These are phyloP conservation scores for Cystobasidium sp. DNA, from an alignment of 1,284 basidiomycete genomes.

Conservation along the genomic window DNA sequence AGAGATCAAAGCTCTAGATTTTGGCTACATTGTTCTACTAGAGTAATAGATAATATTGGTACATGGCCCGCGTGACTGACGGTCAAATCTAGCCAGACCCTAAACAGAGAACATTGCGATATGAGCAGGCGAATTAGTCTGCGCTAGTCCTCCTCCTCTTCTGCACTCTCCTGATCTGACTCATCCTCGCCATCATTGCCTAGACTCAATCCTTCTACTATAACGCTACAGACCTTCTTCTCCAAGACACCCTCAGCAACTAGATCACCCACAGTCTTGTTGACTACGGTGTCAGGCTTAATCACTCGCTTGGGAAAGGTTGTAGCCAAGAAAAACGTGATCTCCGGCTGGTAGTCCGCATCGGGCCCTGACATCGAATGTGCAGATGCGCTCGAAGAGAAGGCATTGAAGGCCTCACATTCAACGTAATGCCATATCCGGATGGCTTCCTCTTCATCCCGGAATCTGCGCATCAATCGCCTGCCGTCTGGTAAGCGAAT, in stretches of 20 bases:
- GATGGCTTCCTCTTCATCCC: conserved; percentile 63
- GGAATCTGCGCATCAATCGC: conserved; percentile 67
- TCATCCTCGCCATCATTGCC: conserved; percentile 48
- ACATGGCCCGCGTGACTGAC: too few species aligned
- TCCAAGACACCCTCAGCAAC: conserved; percentile 62
- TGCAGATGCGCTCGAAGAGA: conserved; percentile 57
- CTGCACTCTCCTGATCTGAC: conserved; percentile 47
- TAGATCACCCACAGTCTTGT: conserved; percentile 58
- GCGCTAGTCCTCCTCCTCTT: conserved; percentile 1
- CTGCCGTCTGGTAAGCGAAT: conserved; percentile 70
- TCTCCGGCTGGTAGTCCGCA: conserved; percentile 61
- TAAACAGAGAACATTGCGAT: too few species aligned
- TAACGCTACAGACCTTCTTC: conserved; percentile 69
- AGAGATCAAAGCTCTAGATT: conserved; percentile 8
- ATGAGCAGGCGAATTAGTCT: background rate
- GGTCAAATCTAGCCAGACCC: background rate
- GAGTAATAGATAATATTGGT: background rate
- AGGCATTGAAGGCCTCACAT: conserved; percentile 56
- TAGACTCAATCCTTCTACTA: conserved; percentile 64
- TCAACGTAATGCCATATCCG: conserved; percentile 74
- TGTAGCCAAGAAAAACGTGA: conserved; percentile 71
- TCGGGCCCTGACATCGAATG: background rate
- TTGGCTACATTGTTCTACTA: background rate
- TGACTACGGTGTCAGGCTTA: conserved; percentile 65
- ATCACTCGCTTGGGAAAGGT: conserved; percentile 67